Base-by-base conservation (phyloP, 2,329 filamentous ascomycete species). In the Amauroascus niger region DNA sequence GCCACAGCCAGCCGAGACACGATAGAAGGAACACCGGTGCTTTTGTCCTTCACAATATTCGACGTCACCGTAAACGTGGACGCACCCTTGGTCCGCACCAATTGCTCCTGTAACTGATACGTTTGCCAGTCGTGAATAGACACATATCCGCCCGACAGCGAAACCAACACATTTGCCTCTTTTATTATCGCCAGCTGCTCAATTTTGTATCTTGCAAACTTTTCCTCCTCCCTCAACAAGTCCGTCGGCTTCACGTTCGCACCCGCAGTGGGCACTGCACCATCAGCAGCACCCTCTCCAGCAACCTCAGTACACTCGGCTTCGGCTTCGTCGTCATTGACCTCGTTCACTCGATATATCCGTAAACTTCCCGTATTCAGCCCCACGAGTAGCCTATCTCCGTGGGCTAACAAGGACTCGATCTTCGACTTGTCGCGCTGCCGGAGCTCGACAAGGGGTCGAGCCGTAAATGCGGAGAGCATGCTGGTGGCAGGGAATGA, bases 401-500 rank as follows among this genome's bases (percentile, higher is more conserved):
- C 89, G 72, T 95, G 88, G 57, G 91, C 88, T 46, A 97, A 79
- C 61, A 98, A 88, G 48, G 88, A 93, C 74, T 98, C 93, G 72
- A 98, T 95, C 77, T 86, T 93, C 61, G 88, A 94, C 77, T 94
- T 96, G 81, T 97, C 91, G 71, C 88, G 85, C 71, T 84, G 83
- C 75, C 87, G 90, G 65, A 98, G 86, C 86, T 98, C 93, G 78
- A 97, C 87, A 69, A 98, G 91, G 60, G 90, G 87, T 67, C 88
- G 87, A 75, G 93, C 90, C 63, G 87, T 95, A 74, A 98, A 98
- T 68, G 93, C 93, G 73, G 91, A 94, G 73, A 98, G 85, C 93
- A 96, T 96, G 48, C 49, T 55, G 30, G 40, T 33, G 22, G 49
- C 18, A 32, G 48, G 39, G 39, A 33, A 41, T 24, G 16, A 26